Evolutionary conservation across 2,329 filamentous ascomycete genomes (phyloP).

Genomic region (Colletotrichum lupini): DNA sequence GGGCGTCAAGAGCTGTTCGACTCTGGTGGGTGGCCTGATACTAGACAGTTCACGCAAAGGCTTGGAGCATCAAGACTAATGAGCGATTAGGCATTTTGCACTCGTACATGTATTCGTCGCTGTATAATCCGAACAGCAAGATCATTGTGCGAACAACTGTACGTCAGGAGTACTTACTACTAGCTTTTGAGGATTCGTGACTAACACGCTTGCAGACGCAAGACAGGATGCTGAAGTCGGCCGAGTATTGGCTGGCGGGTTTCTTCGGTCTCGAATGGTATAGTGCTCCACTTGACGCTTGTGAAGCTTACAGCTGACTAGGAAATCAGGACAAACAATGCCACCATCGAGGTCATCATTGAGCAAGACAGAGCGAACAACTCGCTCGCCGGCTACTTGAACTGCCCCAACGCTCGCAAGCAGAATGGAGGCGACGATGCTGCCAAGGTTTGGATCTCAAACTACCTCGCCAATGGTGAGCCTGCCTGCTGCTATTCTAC

Average conservation of each 20-base stretch:
- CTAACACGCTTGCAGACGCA: constrained; percentile 62
- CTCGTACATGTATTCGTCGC: constrained; percentile 76
- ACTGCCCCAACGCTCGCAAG: constrained; percentile 71
- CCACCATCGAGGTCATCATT: constrained; percentile 77
- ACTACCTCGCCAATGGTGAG: constrained; percentile 71
- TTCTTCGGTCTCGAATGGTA: constrained; percentile 81
- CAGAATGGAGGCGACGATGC: constrained; percentile 65
- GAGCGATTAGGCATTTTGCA: constrained; percentile 67
- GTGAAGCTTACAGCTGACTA: not conserved
- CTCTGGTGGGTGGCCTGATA: constrained; percentile 53
- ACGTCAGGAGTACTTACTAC: constrained; percentile 33
- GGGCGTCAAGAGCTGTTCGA: constrained; percentile 79
- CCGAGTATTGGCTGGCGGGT: constrained; percentile 82
- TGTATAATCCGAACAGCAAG: constrained; percentile 79
- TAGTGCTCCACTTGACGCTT: constrained; percentile 13
- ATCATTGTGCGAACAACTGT: constrained; percentile 78
- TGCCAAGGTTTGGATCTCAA: constrained; percentile 67
- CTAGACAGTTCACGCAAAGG: not conserved
- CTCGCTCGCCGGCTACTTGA: constrained; percentile 73
- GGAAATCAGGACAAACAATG: constrained; percentile 68
- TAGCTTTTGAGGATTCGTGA: constrained; percentile 21
- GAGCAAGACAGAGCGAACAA: constrained; percentile 75
- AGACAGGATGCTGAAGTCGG: constrained; percentile 80
- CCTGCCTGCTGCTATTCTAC: constrained; percentile 10
- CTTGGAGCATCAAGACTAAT: not conserved